Base-by-base conservation (phyloP, 2,329 filamentous ascomycete genomes). In the Ascochyta lentis region DNA sequence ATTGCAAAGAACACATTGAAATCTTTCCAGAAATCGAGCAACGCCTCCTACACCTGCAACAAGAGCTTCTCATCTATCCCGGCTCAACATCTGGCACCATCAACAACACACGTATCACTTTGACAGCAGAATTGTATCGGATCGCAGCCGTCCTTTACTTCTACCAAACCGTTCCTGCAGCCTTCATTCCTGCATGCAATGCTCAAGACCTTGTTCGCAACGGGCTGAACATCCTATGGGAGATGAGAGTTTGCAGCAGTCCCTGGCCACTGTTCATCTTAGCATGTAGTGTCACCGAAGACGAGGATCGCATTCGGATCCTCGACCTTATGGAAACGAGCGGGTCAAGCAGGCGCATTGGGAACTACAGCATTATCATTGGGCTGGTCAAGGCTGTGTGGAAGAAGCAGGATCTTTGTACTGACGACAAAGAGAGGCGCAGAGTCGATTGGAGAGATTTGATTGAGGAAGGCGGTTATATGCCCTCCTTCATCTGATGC, bases 71-170 rank as follows among this genome's bases (percentile, higher is more conserved):
- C 52, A 63, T 54, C 63, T 59, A 48, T 3, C 23, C 56, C 56
- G 59, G 63, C 64, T 61, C 61, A 65, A 71, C 70, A 15, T 50
- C 54, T 2, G 69, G 72, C 6, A 67, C 63, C 29, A 64, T 63
- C n/a, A 57, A 65, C 24, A 65, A 53, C 22, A 70, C 37, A 56
- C 74, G 26, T 67, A 74, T 78, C 61, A 71, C 68, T 42, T 72
- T 75, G 35, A 83, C 81, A 3, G 80, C 81, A 9, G 80, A 83
- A 64, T 74, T 83, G n/a, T 83, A 83, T 56, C 78, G 80, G 6
- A 73, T 83, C 19, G 81, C 79, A 1, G 74, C 80, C 1, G 72
- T 79, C 31, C 72, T 83, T 1, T 83, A 82, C 54, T 75, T 80
- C 6, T 73, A 78, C 39, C 73, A 77, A 31, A 49, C 71, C 19